Evolutionary conservation across 1,139 yeast genomes (phyloP), one percentile per base, ranked within the genome.

Genomic region (Scheffersomyces insectosa): DNA sequence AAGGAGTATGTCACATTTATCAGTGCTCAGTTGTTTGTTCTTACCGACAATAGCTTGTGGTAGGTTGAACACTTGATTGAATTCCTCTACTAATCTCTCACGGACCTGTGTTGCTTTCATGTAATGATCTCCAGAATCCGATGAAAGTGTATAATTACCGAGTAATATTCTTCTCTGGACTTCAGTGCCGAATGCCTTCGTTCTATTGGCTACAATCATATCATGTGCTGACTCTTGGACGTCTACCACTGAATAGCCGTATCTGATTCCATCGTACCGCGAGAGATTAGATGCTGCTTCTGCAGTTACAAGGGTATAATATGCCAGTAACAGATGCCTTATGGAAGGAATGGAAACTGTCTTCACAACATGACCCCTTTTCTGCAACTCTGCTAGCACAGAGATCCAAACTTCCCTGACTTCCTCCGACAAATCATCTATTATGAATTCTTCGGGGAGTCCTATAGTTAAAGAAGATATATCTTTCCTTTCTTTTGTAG

Each of bases 221-320:
- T 70, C 70, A 14, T 61, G 61, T 2, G 57, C 56, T 2, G 47
- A 37, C 1, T 80, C 75, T 0, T 60, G 16, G 4, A 39, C 41
- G 9, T 42, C 44, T 10, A 39, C 35, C 36, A 83, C 65, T 27
- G 38, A 36, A 40, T 63, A 65, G 0, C 98, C 98, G 57, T 86
- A 95, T 41, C 97, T 71, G 20, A 91, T 70, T 2, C 99, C 99
- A 63, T 93, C 99, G 56, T 79, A 95, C 31, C 97, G 72, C 1
- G 97, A 80, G 38, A 95, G 73, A 59, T 95, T 93, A 0, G 99
- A 91, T 0, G 96, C 84, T 0, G 97, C 98, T 59, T 95, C 99
- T 0, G 97, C 88, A 0, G 97, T 88, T 1, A 95, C 90, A 31
- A 95, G 57, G 0, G 96, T 85, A 57, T 88, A 91, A 62, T 95